Evolutionary conservation across 164 flowering plant species (phyloP), one percentile per base, ranked within the genome.

Genomic region (Platanus orientalis): DNA sequence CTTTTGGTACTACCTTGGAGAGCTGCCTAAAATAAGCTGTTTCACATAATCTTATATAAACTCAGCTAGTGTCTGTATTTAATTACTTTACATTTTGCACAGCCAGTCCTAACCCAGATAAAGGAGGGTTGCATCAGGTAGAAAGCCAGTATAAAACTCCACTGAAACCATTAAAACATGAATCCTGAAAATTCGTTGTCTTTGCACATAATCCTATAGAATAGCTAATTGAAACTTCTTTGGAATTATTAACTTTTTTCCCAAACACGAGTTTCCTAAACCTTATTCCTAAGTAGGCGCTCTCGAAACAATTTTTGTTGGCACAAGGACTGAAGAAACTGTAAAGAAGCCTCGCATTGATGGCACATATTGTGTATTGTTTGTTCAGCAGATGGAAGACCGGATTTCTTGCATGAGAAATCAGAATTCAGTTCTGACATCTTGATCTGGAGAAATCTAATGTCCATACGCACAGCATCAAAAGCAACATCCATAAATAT

Each of bases 331-430:
- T 79, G 88, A 60, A 95, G 82, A 80, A 88, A 84, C 79, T 88
- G 96, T 54, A 92, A 69, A 55, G 96, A 90, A 71, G 90, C 93
- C 68, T 90, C 99, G 58, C 91, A 88, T 65, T 95, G 98, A 73
- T 78, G 92, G 75, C 94, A 86, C 60, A 85, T 78, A 64, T 65
- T 77, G 57, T 66, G 79, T 54, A 79, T 73, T 51, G 65, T 55
- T 66, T 73, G 80, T 61, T 81, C 94, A 60, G 72, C 74, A 44
- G 69, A 54, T 29, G 48, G 32, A 70, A 71, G 67, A 65, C 59
- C 66, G 50, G 78, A 65, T 27, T 73, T 68, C 28, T 65, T 49
- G 44, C 53, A 32, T 17, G 34, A 39, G 56, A 62, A 39, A 60
- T 76, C 80, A 71, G 39, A 53, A 47, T 68, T 62, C 24, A 81